Evolutionary conservation across 768 basidiomycete species (phyloP).

Genomic region (Mycena kentingensis): DNA sequence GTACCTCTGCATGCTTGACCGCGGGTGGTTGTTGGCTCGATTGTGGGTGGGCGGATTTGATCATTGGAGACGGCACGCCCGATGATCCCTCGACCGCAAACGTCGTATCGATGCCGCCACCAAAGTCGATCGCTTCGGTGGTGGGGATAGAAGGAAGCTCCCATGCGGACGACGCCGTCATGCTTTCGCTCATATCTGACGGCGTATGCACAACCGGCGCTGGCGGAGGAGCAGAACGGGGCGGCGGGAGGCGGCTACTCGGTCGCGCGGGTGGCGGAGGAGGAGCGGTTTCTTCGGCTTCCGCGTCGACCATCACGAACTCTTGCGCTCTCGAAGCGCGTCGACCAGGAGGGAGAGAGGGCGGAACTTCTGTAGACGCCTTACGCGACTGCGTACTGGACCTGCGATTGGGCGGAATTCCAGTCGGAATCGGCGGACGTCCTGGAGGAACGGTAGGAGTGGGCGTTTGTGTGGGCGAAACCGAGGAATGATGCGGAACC

Average conservation of each 20-base stretch:
- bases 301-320: slow-evolving; percentile 61
- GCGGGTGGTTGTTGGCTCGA: slow-evolving; percentile 24
- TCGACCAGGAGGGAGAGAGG: slow-evolving; percentile 16
- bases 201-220: slow-evolving; percentile 32
- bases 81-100: slow-evolving; percentile 28
- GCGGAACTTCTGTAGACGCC: slow-evolving; percentile 36
- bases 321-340: slow-evolving; percentile 37
- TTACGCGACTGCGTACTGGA: slow-evolving; percentile 41
- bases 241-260: slow-evolving; percentile 36
- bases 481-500: slow-evolving; percentile 32
- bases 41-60: slow-evolving; percentile 17
- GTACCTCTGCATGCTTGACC: slow-evolving; percentile 33
- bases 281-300: slow-evolving; percentile 38
- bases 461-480: slow-evolving; percentile 33
- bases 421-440: slow-evolving; percentile 40
- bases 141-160: slow-evolving; percentile 65
- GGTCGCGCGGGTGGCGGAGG: slow-evolving; percentile 41
- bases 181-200: slow-evolving; percentile 29
- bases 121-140: slow-evolving; percentile 57
- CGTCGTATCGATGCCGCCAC: slow-evolving; percentile 32
- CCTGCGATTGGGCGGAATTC: slow-evolving; percentile 39
- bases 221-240: slow-evolving; percentile 42
- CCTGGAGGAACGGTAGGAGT: slow-evolving; percentile 50
- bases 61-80: slow-evolving; percentile 27
- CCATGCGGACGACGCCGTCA: slow-evolving; percentile 55